Evolutionary conservation across 2,329 filamentous ascomycete genomes (phyloP).

Genomic region (Aureobasidium subglaciale): DNA sequence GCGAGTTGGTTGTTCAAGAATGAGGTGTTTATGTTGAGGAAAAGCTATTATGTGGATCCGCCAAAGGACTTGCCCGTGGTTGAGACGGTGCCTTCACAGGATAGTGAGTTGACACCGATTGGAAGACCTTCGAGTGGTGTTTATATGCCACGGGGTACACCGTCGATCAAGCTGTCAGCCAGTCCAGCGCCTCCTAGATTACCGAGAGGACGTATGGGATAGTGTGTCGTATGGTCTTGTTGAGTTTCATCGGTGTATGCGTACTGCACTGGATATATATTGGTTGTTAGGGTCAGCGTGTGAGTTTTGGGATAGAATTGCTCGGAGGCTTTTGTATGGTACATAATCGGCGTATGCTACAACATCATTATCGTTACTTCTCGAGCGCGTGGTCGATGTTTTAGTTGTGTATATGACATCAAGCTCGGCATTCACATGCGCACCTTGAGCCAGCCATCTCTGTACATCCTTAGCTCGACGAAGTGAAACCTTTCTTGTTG

Average conservation of each 20-base stretch:
- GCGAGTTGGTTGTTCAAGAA: slow-evolving; percentile 14
- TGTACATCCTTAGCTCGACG: background rate
- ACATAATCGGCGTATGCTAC: background rate
- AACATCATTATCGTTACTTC: background rate
- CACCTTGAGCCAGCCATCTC: too few species aligned
- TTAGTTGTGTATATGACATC: background rate
- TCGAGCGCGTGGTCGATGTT: background rate
- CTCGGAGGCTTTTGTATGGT: background rate
- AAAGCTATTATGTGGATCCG: slow-evolving; percentile 13
- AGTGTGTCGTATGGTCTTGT: too few species aligned
- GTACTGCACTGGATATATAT: background rate
- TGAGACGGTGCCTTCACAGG: background rate
- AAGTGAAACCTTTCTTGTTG: too few species aligned
- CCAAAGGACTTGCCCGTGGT: slow-evolving; percentile 3
- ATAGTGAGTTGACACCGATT: slow-evolving; percentile 8
- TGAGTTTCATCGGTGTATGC: too few species aligned
- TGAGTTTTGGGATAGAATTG: background rate
- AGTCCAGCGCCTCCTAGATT: slow-evolving; percentile 4
- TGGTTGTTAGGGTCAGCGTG: background rate
- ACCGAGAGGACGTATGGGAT: slow-evolving; percentile 9
- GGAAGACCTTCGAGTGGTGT: background rate
- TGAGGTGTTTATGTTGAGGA: slow-evolving; percentile 11
- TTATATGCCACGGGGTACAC: background rate
- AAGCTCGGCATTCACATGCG: too few species aligned
- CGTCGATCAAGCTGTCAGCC: background rate